Evolutionary conservation across 805 yeast genomes (phyloP), one percentile per base, ranked within the genome.

Genomic region (Suhomyces xylopsoci): DNA sequence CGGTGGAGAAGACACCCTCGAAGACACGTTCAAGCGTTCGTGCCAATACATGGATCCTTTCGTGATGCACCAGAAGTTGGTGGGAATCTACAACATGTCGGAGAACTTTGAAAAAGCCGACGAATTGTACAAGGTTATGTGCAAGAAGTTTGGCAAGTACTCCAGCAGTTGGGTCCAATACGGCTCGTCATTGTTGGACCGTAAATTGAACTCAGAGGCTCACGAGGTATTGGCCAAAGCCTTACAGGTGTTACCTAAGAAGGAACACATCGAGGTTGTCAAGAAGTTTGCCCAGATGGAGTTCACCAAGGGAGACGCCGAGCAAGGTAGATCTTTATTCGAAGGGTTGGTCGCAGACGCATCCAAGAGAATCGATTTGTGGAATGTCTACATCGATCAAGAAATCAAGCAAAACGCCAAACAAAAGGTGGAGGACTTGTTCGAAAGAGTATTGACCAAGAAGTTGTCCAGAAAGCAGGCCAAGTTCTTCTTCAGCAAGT

Each of bases 341-440:
- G 98, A 93, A 74, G 98, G 97, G 54, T 80, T 93, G 58, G 70
- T 93, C 50, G 82, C 93, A 22, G 94, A 92, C 65, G 93, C 88
- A 47, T 94, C 97, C 50, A 90, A 90, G 78, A 83, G 96, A 73
- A 82, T 90, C 56, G 99, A 93, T 69, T 70, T 93, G 56, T 93
- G 98, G 98, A 92, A 88, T 64, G 96, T 93, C 41, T 93, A 91
- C 70, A 81, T 93, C 58, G 99, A 93, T 69, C 96, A 90, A 69
- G 98, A 93, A 69, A 85, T 90, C 62, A 91, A 90, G 70, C 65
- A 70, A 26, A 81, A 79, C 50, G 87, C 84, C 49, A 85, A 84
- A 69, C 73, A 74, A 59, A 85, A 83, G 68, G 87, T 84, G 36
- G 93, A 86, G 64, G 87, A 82, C 17, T 75, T 93, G 55, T 92